These are phyloP conservation scores for Calonectria honghensis DNA, from an alignment of 2,329 filamentous ascomycete genomes.

Conservation along the genomic window DNA sequence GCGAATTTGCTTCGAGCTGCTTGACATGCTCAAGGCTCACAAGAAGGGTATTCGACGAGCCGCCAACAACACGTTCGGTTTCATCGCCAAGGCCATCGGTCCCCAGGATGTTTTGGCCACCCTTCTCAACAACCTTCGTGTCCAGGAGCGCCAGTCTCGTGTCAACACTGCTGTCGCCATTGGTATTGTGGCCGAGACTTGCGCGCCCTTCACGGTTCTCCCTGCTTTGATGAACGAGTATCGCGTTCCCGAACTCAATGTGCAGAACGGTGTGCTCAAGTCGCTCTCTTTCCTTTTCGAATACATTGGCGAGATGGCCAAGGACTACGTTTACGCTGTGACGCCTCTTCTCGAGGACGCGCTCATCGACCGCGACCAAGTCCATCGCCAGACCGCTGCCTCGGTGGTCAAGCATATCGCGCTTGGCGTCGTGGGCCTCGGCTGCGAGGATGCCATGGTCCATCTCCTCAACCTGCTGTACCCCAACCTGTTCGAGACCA, in stretches of 20 bases:
- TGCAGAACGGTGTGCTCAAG: constrained; percentile 98
- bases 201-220: constrained; percentile 98
- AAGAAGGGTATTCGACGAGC: constrained; percentile 99
- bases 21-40: constrained; percentile 99
- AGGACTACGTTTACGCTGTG: constrained; percentile 99
- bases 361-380: constrained; percentile 97
- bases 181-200: constrained; percentile 98
- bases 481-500: constrained; percentile 98
- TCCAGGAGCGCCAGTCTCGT: constrained; percentile 97
- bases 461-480: constrained; percentile 97
- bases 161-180: constrained; percentile 99
- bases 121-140: constrained; percentile 94
- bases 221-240: constrained; percentile 99
- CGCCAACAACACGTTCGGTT: constrained; percentile 99
- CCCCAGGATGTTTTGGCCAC: constrained; percentile 98
- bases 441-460: constrained; percentile 98
- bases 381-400: constrained; percentile 96
- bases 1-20: constrained; percentile 98
- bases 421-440: constrained; percentile 96
- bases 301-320: constrained; percentile 99
- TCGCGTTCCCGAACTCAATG: constrained; percentile 97
- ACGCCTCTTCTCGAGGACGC: constrained; percentile 97
- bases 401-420: constrained; percentile 98
- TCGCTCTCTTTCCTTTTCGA: constrained; percentile 98
- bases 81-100: constrained; percentile 99